Conservation (phyloP, 2,329 filamentous ascomycete species). For the Paraphoma chrysanthemicola region DNA sequence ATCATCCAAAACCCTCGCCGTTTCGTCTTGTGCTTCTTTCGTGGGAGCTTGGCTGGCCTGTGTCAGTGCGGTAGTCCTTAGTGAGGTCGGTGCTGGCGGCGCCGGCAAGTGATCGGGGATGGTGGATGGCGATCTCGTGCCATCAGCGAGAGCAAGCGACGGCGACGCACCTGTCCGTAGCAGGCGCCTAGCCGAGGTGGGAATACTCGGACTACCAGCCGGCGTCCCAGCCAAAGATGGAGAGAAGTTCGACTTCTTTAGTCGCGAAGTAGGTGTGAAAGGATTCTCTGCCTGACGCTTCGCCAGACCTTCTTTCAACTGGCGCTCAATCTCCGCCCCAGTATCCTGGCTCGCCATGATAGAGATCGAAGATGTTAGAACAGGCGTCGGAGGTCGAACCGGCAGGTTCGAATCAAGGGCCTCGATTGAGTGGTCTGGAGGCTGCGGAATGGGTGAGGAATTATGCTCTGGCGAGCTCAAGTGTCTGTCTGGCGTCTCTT, state of each 20-base stretch:
- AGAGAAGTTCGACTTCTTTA: slow-evolving; percentile 2
- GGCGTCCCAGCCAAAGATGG: slow-evolving; percentile 1
- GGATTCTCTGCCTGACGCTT: slow-evolving; percentile 18
- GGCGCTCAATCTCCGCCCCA: slow-evolving; percentile 7
- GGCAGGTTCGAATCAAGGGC: slow-evolving; percentile 27
- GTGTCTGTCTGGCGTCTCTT: slow-evolving; percentile 30
- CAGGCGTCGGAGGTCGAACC: slow-evolving; percentile 22
- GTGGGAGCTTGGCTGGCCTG: slow-evolving; percentile 14
- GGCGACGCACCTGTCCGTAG: slow-evolving; percentile 2
- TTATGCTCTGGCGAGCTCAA: slow-evolving; percentile 6
- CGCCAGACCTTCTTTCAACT: slow-evolving; percentile 14
- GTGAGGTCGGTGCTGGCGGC: slow-evolving; percentile 32
- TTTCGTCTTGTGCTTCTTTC: slow-evolving; percentile 4
- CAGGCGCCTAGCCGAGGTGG: slow-evolving; percentile 6
- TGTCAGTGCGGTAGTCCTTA: slow-evolving; percentile 33
- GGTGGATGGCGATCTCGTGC: slow-evolving; percentile 44
- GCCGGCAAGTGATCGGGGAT: slow-evolving; percentile 38
- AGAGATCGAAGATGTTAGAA: slow-evolving; percentile 12
- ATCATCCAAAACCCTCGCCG: not conserved
- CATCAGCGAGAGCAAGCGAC: slow-evolving; percentile 16
- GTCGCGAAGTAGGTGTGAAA: slow-evolving; percentile 12
- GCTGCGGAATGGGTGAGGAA: slow-evolving; percentile 28
- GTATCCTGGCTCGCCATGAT: slow-evolving; percentile 24
- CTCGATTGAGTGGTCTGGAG: slow-evolving; percentile 30
- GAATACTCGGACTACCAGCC: not conserved